These are phyloP conservation scores for Musa balbisiana DNA, from an alignment of 202 grass and related monocot genomes.

Conservation along the genomic window DNA sequence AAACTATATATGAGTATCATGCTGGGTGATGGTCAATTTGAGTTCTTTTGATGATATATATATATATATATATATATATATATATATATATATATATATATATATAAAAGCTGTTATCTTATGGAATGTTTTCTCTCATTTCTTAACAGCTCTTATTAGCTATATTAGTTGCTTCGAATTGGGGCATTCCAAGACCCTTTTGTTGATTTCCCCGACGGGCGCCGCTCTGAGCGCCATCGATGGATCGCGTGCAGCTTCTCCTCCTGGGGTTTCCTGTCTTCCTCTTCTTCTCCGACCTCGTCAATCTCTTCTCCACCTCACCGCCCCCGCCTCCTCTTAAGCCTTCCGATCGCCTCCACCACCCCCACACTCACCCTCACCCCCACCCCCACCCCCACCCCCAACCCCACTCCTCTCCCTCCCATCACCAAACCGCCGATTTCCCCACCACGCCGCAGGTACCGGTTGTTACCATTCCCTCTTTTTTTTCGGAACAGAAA, in stretches of 20 bases:
- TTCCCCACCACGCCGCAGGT: neutral
- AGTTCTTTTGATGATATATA: too few species aligned
- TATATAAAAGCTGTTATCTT: too few species aligned
- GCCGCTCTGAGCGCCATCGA: slow-evolving; percentile 17
- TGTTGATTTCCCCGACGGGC: neutral
- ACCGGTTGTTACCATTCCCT: neutral
- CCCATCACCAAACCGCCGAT: neutral
- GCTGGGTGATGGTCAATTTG: too few species aligned
- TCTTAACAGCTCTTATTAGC: too few species aligned
- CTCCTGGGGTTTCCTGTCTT: slow-evolving; percentile 78
- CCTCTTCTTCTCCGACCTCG: slow-evolving; percentile 89
- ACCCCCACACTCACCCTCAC: neutral
- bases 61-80: too few species aligned
- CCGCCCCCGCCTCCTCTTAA: slow-evolving; percentile 36
- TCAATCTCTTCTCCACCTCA: slow-evolving; percentile 61
- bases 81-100: too few species aligned
- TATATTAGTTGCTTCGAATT: too few species aligned
- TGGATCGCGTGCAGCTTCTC: slow-evolving; percentile 87
- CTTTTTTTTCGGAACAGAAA: slow-evolving; percentile 3
- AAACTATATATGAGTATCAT: too few species aligned
- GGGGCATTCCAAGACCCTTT: too few species aligned
- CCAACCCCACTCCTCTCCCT: too few species aligned
- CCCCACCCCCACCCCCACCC: neutral
- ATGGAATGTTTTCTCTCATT: too few species aligned
- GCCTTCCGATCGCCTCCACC: slow-evolving; percentile 8